phyloP scores from a whole-genome alignment of 129 eudicot species.

The Flaveria trinervia region DNA sequence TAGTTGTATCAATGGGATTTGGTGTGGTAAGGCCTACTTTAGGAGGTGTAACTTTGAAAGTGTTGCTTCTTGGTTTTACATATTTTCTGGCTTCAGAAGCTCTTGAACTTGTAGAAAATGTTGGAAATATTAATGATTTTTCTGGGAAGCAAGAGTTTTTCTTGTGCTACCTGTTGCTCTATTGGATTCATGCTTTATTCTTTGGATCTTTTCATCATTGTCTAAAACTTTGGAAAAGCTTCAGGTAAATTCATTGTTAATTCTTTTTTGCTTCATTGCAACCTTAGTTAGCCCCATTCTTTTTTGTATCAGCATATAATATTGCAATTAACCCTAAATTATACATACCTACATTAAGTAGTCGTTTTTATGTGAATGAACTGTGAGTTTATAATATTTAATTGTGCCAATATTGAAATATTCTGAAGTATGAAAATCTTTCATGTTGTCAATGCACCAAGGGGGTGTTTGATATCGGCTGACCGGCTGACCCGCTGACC shows the following conservation, averaged over 20 bases:
- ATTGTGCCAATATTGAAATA: not conserved
- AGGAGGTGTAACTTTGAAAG: constrained; percentile 70
- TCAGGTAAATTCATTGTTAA: constrained; percentile 60
- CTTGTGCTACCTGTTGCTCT: constrained; percentile 77
- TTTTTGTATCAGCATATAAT: not conserved
- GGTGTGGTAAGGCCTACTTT: constrained; percentile 85
- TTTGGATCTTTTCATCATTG: constrained; percentile 87
- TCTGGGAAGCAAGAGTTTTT: constrained; percentile 74
- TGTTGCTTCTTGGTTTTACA: constrained; percentile 63
- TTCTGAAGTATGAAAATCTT: constrained; percentile 6
- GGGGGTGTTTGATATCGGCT: too few species aligned
- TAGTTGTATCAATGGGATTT: constrained; percentile 88
- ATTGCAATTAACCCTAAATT: not conserved
- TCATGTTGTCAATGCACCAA: constrained; percentile 9
- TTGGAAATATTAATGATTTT: constrained; percentile 87
- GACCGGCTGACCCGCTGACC: too few species aligned
- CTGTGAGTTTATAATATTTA: not conserved
- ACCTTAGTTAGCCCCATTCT: not conserved
- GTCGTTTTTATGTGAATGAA: constrained; percentile 11
- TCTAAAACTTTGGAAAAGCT: constrained; percentile 89
- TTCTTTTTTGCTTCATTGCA: constrained; percentile 7
- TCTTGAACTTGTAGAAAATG: constrained; percentile 83
- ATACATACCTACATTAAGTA: not conserved
- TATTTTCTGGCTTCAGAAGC: constrained; percentile 87
- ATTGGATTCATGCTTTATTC: constrained; percentile 74